A percentile compares a stretch with the other conserved stretches of the same genome.
These are phyloP conservation scores for Hypoxylon subgilvum DNA, from an alignment of 495 filamentous ascomycete genomes.

Conservation along the genomic window DNA sequence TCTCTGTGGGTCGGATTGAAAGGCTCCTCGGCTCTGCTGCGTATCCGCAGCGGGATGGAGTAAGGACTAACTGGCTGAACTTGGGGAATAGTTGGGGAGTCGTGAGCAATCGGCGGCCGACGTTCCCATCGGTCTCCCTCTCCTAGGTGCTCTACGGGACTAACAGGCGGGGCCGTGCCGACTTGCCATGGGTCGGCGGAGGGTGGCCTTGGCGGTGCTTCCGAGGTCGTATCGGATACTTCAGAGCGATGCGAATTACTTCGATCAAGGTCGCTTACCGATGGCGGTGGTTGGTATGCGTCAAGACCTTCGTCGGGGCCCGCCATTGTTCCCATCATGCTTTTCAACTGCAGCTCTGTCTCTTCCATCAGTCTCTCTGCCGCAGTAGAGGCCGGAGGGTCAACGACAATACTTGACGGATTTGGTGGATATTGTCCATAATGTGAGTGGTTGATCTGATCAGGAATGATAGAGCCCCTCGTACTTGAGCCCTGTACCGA, in stretches of 20 bases:
- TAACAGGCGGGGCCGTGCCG: constrained; percentile 33
- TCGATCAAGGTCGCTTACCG: constrained; percentile 32
- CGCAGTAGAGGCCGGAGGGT: constrained; percentile 28
- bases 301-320: constrained; percentile 39
- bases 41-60: constrained; percentile 17
- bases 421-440: constrained; percentile 26
- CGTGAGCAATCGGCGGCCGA: constrained; percentile 26
- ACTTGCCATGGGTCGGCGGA: constrained; percentile 40
- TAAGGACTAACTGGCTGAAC: constrained; percentile 36
- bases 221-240: constrained; percentile 39
- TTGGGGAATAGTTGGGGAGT: constrained; percentile 42
- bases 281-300: constrained; percentile 15
- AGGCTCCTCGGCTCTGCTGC: constrained; percentile 19
- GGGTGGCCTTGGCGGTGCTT: constrained; percentile 38
- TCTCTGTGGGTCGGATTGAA: constrained; percentile 22
- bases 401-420: constrained; percentile 35
- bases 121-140: constrained; percentile 37
- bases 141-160: constrained; percentile 32
- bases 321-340: constrained; percentile 35
- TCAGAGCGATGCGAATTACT: constrained; percentile 35
- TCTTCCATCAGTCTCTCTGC: constrained; percentile 34
- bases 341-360: constrained; percentile 34
- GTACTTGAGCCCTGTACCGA: constrained; percentile 29
- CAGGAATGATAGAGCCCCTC: constrained; percentile 20
- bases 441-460: constrained; percentile 20